Evolutionary conservation across 768 basidiomycete species (phyloP).

Genomic region (Clitopilus passeckerianus): DNA sequence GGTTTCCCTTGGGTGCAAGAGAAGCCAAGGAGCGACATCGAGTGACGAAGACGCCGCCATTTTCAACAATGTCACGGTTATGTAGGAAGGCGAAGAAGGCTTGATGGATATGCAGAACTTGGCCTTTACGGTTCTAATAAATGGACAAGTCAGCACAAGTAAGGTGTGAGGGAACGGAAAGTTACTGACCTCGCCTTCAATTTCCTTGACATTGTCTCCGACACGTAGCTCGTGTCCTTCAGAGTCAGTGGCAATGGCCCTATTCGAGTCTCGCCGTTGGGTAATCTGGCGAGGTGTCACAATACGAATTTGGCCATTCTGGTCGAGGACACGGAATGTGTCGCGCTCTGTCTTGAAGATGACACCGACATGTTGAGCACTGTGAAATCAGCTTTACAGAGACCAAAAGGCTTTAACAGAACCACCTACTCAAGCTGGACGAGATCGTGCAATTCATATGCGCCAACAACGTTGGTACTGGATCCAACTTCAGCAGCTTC

Average conservation of each 20-base stretch:
- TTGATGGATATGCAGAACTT: slow-evolving; percentile 90
- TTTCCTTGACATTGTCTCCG: slow-evolving; percentile 91
- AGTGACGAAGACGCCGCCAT: slow-evolving; percentile 93
- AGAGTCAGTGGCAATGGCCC: slow-evolving; percentile 85
- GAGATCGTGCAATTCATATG: slow-evolving; percentile 94
- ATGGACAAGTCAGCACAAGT: slow-evolving; percentile 1
- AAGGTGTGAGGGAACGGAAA: too few species aligned
- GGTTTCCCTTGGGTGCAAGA: slow-evolving; percentile 78
- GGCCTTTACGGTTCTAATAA: slow-evolving; percentile 74
- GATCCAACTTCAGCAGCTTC: slow-evolving; percentile 98
- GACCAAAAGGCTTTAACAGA: neutral
- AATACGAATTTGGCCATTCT: slow-evolving; percentile 83
- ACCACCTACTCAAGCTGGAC: slow-evolving; percentile 89
- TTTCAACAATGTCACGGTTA: slow-evolving; percentile 86
- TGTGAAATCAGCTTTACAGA: slow-evolving; percentile 23
- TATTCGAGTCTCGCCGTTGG: slow-evolving; percentile 77
- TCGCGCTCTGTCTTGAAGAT: slow-evolving; percentile 97
- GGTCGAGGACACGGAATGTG: slow-evolving; percentile 93
- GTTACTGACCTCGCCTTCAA: slow-evolving; percentile 72
- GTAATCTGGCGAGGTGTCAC: slow-evolving; percentile 95
- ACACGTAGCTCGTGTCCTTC: slow-evolving; percentile 83
- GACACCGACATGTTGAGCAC: slow-evolving; percentile 90
- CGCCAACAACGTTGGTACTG: slow-evolving; percentile 82
- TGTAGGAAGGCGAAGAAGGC: slow-evolving; percentile 92
- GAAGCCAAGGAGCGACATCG: slow-evolving; percentile 80